Base-by-base conservation (phyloP, 2,329 filamentous ascomycete genomes). In the Fusarium sublunatum region DNA sequence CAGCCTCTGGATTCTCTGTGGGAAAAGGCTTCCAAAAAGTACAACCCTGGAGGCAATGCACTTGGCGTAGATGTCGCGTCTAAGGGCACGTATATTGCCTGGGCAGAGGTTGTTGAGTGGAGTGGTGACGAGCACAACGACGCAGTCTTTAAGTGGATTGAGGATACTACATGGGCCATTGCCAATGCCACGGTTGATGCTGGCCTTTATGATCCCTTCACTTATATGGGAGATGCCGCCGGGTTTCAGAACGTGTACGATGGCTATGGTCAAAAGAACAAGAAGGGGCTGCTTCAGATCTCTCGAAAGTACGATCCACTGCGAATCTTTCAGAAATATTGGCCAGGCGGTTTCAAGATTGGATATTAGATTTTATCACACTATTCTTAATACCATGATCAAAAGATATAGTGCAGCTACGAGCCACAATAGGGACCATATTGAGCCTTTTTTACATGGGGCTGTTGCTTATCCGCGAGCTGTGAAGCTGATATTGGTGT, bases 61-160 rank as follows among this genome's bases (percentile, higher is more conserved):
- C 25, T 65, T 1, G 63, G 61, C 0, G 11, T 65, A 3, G 49
- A 65, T 2, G 73, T 41, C 0, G 46, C n/a, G 19, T 34, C 39
- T 0, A 62, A 65, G 29, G 63, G 63, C 5, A 62, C 58, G 1
- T 65, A 66, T 6, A 40, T 66, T 6, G 53, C 53, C 3, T 66
- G 61, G 61, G 61, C 61, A 4, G 63, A 66, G 40, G 63, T 62
- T 4, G 39, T 66, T 15, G 63, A 66, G 11, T 65, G 63, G 61
- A 62, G 43, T 2, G 53, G 53, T 0, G 61, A 65, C 1, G 32
- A 65, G 36, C 38, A 65, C 5, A 62, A 65, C 2, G 53, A 65
- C 0, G 58, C 47, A 1, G 31, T 66, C 1, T 59, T 62, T 10
- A 46, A 31, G 13, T 66, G 61, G 63, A 65, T 66, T 0, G 40